Base-by-base conservation (phyloP, 176 grass and related monocot species). In the Musa acuminata region DNA sequence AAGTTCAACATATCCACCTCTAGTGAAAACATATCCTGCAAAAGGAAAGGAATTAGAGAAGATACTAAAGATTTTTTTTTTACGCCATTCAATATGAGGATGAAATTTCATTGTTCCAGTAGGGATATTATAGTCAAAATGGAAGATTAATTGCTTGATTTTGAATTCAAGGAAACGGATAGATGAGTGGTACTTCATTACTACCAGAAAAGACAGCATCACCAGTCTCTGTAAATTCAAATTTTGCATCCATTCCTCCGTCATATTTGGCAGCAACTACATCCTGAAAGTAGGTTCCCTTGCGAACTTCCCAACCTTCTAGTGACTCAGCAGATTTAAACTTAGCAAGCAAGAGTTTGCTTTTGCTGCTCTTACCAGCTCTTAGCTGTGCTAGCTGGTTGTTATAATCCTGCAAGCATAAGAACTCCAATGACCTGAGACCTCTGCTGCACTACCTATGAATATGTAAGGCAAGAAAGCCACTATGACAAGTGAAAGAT, bases 341-440 rank as follows among this genome's bases (percentile, higher is more conserved):
- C 83, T 98, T 98, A 72, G 90, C 86, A 75, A 98, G 81, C 60
- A 89, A 72, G 73, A 98, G 84, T 72, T 98, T 98, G 83, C 95
- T 98, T 83, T 98, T 98, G 94, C 90, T 98, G 72, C 94, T 98
- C 85, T 98, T 98, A 80, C 94, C 90, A 75, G 94, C 94, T 65
- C 94, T 98, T 68, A 98, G 77, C 65, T 87, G 94, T 22, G 94
- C 90, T 85, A 98, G 83, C 64, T 91, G 88, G 75, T 98, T 98
- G 80, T 87, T 83, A 76, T 91, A 93, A 84, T 98, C 95, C 95
- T 98, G 84, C 75, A 86, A 76, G 49, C 60, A 49, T 80, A 77
- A 21, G 72, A 48, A 68, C 23, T 14, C 49, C 53, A 79, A 14
- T 52, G 53, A 50, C 52, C 65, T 52, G 17, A 26, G 62, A 49